Base-by-base conservation (phyloP, 2,329 filamentous ascomycete species). In the Cytospora schulzeri region DNA sequence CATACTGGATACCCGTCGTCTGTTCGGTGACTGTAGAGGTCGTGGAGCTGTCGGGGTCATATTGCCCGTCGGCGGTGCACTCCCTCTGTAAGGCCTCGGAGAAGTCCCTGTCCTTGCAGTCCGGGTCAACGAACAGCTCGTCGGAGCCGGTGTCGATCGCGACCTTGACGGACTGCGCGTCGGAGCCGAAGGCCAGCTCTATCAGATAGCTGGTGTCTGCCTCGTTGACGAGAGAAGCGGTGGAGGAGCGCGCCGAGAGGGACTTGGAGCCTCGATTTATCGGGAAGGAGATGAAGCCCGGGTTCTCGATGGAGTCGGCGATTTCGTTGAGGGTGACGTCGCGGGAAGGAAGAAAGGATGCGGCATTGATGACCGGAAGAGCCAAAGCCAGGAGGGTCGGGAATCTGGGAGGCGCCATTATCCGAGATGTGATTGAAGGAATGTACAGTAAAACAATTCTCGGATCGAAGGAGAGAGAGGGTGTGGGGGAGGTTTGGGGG, bases 41-140 rank as follows among this genome's bases (percentile, higher is more conserved):
- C 1, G 73, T 73, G 0, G 81, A 83, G 3, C 68, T 66, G 5
- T 66, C 57, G 3, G 76, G 70, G 52, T 76, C 69, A 69, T 82
- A 83, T 54, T 70, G 69, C 50, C 80, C 80, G 17, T 78, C 71
- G 17, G 73, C 74, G 19, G 72, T 66, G 70, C 81, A 83, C 67
- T 80, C 80, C 24, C 66, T 50, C 26, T 52, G 50, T 19, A 68
- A 71, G 33, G 70, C 67, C 58, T 79, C 72, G 4, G 73, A 68
- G 9, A 71, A 68, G 15, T 69, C 56, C 14, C 87, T 75, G 3
- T 71, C 71, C 14, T 81, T 84, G 70, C 81, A 84, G 65, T 82
- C 79, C 0, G 85, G 81, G 69, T 91, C 90, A 8, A 85, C 81
- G 80, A 82, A 85, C 31, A 85, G 77, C 73, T 85, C 82, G 65